Percentiles rank a stretch among this genome's conserved stretches.
Conservation (phyloP, 1,284 basidiomycete species). For the Microbotryum silenes-acaulis region DNA sequence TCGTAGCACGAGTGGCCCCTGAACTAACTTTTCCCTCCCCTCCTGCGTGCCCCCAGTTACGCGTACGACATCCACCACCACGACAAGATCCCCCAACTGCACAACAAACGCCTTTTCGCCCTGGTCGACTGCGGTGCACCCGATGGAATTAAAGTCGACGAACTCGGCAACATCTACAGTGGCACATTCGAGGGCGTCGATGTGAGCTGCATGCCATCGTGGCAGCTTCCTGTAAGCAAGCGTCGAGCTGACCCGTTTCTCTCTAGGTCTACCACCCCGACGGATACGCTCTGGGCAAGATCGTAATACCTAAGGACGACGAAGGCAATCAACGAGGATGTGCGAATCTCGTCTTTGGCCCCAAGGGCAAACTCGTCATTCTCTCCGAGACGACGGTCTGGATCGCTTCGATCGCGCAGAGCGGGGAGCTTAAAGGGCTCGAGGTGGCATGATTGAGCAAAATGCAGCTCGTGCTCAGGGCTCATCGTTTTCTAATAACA, state of each 20-base stretch:
- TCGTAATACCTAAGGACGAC: slow-evolving; percentile 8
- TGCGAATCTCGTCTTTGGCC: slow-evolving; percentile 63
- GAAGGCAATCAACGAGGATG: slow-evolving; percentile 53
- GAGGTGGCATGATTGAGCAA: background rate
- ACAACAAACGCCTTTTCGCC: slow-evolving; percentile 62
- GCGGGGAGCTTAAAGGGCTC: slow-evolving; percentile 9
- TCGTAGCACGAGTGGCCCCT: background rate
- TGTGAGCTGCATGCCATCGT: slow-evolving; percentile 38
- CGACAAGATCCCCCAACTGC: slow-evolving; percentile 48
- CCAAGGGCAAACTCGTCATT: slow-evolving; percentile 54
- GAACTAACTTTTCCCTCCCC: background rate
- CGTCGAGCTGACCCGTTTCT: background rate
- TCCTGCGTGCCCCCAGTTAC: slow-evolving; percentile 48
- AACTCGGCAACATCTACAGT: slow-evolving; percentile 58
- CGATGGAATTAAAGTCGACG: slow-evolving; percentile 55
- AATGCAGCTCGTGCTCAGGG: too few species aligned
- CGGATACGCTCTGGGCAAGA: slow-evolving; percentile 9
- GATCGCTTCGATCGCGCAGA: slow-evolving; percentile 51
- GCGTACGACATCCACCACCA: slow-evolving; percentile 58
- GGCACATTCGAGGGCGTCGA: slow-evolving; percentile 65
- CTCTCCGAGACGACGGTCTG: slow-evolving; percentile 60
- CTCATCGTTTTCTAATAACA: too few species aligned
- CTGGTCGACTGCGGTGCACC: slow-evolving; percentile 59
- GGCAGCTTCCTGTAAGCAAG: too few species aligned
- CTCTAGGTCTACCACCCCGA: slow-evolving; percentile 4